These are phyloP conservation scores for Wickerhamiella musiphila DNA, from an alignment of 805 yeast genomes.

Conservation along the genomic window DNA sequence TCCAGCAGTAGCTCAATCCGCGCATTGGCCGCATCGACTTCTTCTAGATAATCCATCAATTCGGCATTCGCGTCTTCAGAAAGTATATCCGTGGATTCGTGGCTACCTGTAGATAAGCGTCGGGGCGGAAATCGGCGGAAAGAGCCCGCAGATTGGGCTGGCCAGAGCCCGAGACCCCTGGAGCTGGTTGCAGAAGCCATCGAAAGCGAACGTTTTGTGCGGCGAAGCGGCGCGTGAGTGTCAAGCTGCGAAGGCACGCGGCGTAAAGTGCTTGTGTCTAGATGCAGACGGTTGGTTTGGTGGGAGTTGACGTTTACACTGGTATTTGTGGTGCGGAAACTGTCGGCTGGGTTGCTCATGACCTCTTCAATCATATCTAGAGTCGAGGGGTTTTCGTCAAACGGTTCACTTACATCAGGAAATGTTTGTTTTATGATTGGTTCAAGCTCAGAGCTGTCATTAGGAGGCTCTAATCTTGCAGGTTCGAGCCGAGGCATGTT, in stretches of 20 bases:
- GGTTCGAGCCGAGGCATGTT: too few species aligned
- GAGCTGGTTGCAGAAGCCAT: neutral
- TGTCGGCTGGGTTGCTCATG: neutral
- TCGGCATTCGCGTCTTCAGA: neutral
- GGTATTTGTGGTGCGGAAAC: neutral
- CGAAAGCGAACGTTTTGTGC: neutral
- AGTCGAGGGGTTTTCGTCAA: slow-evolving; percentile 5
- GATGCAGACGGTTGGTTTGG: neutral
- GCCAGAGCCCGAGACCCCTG: neutral
- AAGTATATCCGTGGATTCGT: neutral
- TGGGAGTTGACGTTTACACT: neutral
- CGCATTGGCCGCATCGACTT: slow-evolving; percentile 2
- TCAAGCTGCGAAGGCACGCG: neutral
- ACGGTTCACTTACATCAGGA: slow-evolving; percentile 2
- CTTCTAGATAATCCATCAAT: slow-evolving; percentile 2
- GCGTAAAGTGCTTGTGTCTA: neutral
- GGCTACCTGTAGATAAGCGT: neutral
- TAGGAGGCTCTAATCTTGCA: too few species aligned
- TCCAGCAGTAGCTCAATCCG: slow-evolving; percentile 5
- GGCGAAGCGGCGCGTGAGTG: neutral
- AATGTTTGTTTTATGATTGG: neutral
- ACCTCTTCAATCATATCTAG: slow-evolving; percentile 6
- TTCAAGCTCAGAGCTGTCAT: neutral
- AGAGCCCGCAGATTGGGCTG: neutral
- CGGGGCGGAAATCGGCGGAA: neutral